Conservation (phyloP, 164 flowering plant species). For the Aristolochia fimbriata region DNA sequence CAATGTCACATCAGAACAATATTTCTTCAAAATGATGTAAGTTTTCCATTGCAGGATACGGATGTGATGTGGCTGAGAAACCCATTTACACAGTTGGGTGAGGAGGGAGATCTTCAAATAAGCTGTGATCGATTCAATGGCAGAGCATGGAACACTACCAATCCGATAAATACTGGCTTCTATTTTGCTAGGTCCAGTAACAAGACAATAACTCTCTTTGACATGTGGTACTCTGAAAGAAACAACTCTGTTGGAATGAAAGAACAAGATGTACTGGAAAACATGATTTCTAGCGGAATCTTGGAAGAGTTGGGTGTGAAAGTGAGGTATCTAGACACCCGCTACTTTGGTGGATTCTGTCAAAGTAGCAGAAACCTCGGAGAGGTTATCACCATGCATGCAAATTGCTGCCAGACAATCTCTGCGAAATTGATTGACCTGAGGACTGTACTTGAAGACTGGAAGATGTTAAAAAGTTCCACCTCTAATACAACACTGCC, state of each 20-base stretch:
- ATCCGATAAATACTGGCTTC: constrained; percentile 55
- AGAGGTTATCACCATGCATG: constrained; percentile 47
- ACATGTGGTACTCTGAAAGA: constrained; percentile 39
- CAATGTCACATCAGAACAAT: background rate
- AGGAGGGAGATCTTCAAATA: constrained; percentile 44
- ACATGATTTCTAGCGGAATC: constrained; percentile 19
- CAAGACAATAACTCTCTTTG: constrained; percentile 38
- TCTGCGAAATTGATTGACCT: constrained; percentile 43
- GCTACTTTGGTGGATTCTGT: constrained; percentile 59
- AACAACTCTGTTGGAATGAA: constrained; percentile 41
- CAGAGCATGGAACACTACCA: constrained; percentile 14
- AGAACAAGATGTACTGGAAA: constrained; percentile 59
- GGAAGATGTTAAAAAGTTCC: constrained; percentile 28
- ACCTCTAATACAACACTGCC: background rate
- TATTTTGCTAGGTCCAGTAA: constrained; percentile 49
- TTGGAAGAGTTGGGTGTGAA: constrained; percentile 17
- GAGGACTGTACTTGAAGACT: constrained; percentile 28
- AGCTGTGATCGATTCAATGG: constrained; percentile 43
- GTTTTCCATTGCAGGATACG: constrained; percentile 41
- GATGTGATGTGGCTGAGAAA: constrained; percentile 67
- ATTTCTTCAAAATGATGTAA: background rate
- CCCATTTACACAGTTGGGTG: constrained; percentile 31
- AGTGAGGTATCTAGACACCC: constrained; percentile 32
- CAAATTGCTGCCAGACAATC: constrained; percentile 61
- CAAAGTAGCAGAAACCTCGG: constrained; percentile 28